Evolutionary conservation across 1,284 basidiomycete species (phyloP), one percentile per base, ranked within the genome.

Genomic region (Ustilago sp.): DNA sequence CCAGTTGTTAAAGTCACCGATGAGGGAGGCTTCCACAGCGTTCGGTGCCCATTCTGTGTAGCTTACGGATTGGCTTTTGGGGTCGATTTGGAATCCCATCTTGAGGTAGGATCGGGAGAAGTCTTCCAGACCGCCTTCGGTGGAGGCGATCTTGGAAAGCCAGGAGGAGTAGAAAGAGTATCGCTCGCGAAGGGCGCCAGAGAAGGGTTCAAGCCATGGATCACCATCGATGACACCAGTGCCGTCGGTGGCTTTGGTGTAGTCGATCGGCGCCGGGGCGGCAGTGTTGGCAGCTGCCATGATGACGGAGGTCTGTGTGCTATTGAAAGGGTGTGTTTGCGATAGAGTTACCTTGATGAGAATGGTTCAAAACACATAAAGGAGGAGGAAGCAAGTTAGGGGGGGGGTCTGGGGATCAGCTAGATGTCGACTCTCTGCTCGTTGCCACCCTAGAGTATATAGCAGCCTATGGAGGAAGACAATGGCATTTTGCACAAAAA

Each of bases 41-140:
- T 93, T 94, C 0, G 96, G 95, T 7, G 96, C 96, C 96, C 96
- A 99, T 86, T 99, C 96, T 81, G 93, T 89, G 86, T 98, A 99
- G 8, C 90, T 88, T 43, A 98, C 90, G 35, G 92, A 89, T 57
- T 91, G 91, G 63, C 92, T 90, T 28, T 88, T 85, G 54, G 89
- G 89, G 32, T 84, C 81, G 47, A 94, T 89, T 64, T 93, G 92
- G 79, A 99, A 89, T 43, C 96, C 96, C 88, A 93, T 93, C 74
- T 90, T 90, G 76, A 92, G 89, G 88, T 95, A 97, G 13, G 94
- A 94, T 83, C 91, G 90, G 3, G 93, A 92, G 87, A 98, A 99
- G 8, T 89, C 88, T 62, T 95, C 94, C 81, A 95, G 93, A 38
- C 96, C 94, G 39, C 83, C 82, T 57, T 84, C 83, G 57, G 76